Conservation (phyloP, 495 filamentous ascomycete species). For the Parmelia sp. region DNA sequence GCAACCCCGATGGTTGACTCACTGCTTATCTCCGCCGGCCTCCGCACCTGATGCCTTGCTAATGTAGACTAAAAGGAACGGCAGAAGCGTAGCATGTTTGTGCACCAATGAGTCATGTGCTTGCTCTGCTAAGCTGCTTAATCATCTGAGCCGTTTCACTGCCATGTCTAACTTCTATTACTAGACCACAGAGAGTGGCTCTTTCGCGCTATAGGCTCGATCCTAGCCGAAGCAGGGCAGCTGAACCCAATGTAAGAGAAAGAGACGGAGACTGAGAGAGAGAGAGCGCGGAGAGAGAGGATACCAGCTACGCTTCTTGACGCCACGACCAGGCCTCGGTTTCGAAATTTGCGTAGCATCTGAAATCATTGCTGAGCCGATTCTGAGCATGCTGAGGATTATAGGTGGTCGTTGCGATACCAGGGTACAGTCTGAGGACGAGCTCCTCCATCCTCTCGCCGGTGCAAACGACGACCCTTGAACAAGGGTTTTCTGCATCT, state of each 20-base stretch:
- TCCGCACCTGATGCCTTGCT: neutral
- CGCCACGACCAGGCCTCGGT: slow-evolving; percentile 45
- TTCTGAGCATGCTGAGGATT: slow-evolving; percentile 58
- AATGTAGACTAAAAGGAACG: neutral
- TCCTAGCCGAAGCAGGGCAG: neutral
- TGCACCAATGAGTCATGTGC: neutral
- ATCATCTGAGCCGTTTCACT: neutral
- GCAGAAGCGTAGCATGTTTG: neutral
- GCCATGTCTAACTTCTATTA: neutral
- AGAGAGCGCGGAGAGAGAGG: no score
- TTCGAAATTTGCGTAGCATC: slow-evolving; percentile 71
- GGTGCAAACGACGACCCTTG: slow-evolving; percentile 60
- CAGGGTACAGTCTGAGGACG: slow-evolving; percentile 28
- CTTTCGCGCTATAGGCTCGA: neutral
- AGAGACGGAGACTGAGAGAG: no score
- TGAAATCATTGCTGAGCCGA: slow-evolving; percentile 67
- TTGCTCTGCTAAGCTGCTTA: neutral
- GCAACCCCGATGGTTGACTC: no score
- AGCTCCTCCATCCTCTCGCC: slow-evolving; percentile 57
- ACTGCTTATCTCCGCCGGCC: slow-evolving; percentile 1
- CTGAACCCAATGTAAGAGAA: neutral
- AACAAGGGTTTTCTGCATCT: slow-evolving; percentile 22
- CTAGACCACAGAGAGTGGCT: neutral
- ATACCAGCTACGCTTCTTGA: neutral
- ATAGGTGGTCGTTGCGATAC: slow-evolving; percentile 24